Base-by-base conservation (phyloP, 176 grass and related monocot genomes). In the Elymus sibiricus region DNA sequence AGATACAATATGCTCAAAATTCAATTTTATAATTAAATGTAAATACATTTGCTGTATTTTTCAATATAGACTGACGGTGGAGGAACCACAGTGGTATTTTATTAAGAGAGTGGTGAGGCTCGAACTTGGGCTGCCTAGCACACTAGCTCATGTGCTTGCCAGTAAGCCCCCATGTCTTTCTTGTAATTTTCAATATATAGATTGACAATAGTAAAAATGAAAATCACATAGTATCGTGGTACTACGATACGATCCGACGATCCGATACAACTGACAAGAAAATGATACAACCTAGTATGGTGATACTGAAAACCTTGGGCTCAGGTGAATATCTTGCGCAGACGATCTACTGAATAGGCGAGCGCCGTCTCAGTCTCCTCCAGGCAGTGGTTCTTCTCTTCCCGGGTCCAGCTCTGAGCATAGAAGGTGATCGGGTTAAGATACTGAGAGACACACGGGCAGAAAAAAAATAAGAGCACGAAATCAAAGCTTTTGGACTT, bases 301-400 rank as follows among this genome's bases (percentile, higher is more conserved):
- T 25, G 7, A 60, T 25, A 60, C 7, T 16, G 46, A 49, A 49
- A 1, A 49, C 14, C 46, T 49, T 49, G 1, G 38, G 12, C 15
- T 90, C 84, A 92, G n/a, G 40, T 74, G 70, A 74, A 74, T 74
- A 74, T 44, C 13, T 74, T 40, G n/a, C 70, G 40, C 3, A 98
- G 97, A 64, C 94, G 88, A 59, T 73, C 79, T 80, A 88, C 92
- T 5, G 97, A 99, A 73, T 91, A 92, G 1, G 87, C 80, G 31
- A 99, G 96, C 0, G 97, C 92, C 74, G 90, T 95, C 87, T 93
- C 88, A 1, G 94, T 99, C 83, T 99, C 97, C 79, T 94, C 87
- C 49, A 99, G 89, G 38, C 97, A 99, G 44, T 86, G 88, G 51
- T 99, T 83, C 80, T 96, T 99, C 79, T 99, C 94, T 56, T 96